A percentile compares a stretch with the other conserved stretches of the same genome.
Conservation (phyloP, 2,329 filamentous ascomycete genomes). For the Thielaviopsis musarum region DNA sequence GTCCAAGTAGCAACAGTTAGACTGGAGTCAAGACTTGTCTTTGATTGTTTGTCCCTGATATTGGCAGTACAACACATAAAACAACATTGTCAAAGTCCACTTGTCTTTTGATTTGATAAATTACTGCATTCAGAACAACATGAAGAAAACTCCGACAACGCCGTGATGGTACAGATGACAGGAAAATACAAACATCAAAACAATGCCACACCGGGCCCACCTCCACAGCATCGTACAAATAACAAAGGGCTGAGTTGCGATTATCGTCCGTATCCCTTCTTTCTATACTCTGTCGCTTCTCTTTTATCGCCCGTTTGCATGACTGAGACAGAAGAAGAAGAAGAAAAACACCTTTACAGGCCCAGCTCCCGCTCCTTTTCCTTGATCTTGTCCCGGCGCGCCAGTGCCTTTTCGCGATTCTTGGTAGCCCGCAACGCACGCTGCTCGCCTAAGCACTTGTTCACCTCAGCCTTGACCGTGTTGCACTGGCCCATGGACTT, state of each 20-base stretch:
- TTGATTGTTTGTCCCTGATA: too few species aligned
- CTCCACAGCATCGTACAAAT: too few species aligned
- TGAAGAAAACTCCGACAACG: constrained; percentile 4
- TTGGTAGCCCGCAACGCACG: constrained; percentile 58
- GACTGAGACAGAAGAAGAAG: neutral
- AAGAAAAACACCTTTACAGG: constrained; percentile 16
- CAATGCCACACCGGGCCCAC: too few species aligned
- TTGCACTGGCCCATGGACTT: constrained; percentile 87
- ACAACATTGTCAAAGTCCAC: neutral
- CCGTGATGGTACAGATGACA: constrained; percentile 1
- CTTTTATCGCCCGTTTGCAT: too few species aligned
- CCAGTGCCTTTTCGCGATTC: constrained; percentile 54
- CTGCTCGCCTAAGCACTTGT: constrained; percentile 67
- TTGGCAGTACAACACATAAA: too few species aligned
- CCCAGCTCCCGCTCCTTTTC: constrained; percentile 44
- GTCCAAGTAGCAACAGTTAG: neutral
- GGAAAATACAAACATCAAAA: neutral
- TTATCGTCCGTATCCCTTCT: neutral
- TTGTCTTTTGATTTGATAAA: constrained; percentile 8
- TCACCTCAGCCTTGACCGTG: constrained; percentile 66
- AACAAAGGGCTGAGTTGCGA: neutral
- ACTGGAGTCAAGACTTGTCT: neutral
- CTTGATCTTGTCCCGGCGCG: constrained; percentile 56
- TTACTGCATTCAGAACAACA: constrained; percentile 9
- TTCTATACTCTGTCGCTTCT: too few species aligned